A percentile compares a stretch with the other conserved stretches of the same genome.
phyloP scores from a whole-genome alignment of 306 rosid genomes.

The Acmispon strigosus region DNA sequence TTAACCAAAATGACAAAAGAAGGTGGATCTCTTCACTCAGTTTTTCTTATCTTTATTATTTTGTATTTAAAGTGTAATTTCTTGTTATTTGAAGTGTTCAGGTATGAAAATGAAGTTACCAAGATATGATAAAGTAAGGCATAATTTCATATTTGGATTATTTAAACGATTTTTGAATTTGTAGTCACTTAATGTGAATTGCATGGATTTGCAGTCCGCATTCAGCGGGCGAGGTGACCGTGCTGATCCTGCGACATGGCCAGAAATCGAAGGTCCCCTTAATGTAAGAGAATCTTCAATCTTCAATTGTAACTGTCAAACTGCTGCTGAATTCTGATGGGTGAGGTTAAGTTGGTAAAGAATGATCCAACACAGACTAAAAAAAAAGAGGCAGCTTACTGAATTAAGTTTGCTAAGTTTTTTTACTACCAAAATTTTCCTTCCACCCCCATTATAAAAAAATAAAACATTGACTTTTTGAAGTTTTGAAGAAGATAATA shows the following conservation, averaged over 20 bases:
- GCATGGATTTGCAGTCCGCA: conserved; percentile 58
- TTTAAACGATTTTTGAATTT: background rate
- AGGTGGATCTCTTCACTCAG: conserved; percentile 40
- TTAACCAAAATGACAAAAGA: conserved; percentile 61
- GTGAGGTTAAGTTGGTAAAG: background rate
- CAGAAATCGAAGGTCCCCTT: conserved; percentile 84
- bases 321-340: background rate
- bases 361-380: background rate
- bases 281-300: conserved; percentile 41
- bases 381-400: background rate
- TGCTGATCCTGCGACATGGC: conserved; percentile 78
- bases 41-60: background rate
- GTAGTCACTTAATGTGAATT: conserved; percentile 21
- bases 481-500: background rate
- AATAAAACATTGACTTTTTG: background rate
- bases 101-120: conserved; percentile 85
- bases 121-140: conserved; percentile 81
- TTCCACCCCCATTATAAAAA: background rate
- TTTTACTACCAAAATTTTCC: background rate
- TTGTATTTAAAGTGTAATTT: conserved; percentile 16
- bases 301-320: conserved; percentile 1
- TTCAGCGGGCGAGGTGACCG: conserved; percentile 86
- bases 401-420: background rate
- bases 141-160: background rate
- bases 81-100: conserved; percentile 35